Conservation (phyloP, 2,329 filamentous ascomycete species). For the Penicillium sp. region DNA sequence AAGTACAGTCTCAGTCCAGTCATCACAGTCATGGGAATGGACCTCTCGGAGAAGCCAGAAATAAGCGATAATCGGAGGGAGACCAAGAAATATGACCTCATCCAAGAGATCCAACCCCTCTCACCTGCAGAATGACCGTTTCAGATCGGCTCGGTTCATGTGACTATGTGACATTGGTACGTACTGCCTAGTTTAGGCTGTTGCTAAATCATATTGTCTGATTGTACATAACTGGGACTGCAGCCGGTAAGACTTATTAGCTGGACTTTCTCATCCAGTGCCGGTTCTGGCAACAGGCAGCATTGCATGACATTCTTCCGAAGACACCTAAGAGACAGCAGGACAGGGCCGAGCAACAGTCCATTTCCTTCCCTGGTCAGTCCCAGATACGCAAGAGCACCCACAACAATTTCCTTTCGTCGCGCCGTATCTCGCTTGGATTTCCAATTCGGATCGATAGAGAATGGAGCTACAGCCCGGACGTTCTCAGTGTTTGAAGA, state of each 20-base stretch:
- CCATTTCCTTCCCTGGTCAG: slow-evolving; percentile 48
- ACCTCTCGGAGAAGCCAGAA: background rate
- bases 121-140: slow-evolving; percentile 14
- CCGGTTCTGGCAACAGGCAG: background rate
- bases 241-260: background rate
- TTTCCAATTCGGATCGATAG: slow-evolving; percentile 58
- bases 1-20: background rate
- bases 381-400: slow-evolving; percentile 55
- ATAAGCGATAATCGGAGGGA: slow-evolving; percentile 2
- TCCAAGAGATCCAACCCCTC: background rate
- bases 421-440: slow-evolving; percentile 53
- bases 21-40: background rate
- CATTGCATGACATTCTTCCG: slow-evolving; percentile 2
- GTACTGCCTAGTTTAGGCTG: slow-evolving; percentile 2
- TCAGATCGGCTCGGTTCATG: slow-evolving; percentile 11
- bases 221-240: background rate
- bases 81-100: slow-evolving; percentile 10
- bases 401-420: slow-evolving; percentile 58
- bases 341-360: slow-evolving; percentile 31
- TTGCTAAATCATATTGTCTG: background rate
- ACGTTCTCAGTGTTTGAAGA: slow-evolving; percentile 27
- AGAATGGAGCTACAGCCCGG: slow-evolving; percentile 53
- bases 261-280: background rate
- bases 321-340: background rate
- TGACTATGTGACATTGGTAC: slow-evolving; percentile 10